These are phyloP conservation scores for Purpureocillium takamizusanense DNA, from an alignment of 2,329 filamentous ascomycete species.

Conservation along the genomic window DNA sequence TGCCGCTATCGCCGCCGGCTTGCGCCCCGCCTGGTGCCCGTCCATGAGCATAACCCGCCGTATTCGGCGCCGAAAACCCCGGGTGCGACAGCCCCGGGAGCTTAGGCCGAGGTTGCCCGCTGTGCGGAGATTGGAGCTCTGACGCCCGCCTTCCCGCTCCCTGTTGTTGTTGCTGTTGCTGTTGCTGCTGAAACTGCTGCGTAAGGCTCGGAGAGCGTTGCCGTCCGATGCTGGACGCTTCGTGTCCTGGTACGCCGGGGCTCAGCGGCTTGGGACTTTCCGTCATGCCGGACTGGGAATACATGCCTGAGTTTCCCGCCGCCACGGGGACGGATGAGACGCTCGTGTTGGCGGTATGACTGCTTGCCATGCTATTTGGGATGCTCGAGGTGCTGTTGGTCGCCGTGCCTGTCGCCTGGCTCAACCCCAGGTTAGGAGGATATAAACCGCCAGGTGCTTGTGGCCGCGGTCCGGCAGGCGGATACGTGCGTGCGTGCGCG, in stretches of 20 bases:
- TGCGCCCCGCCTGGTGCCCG: conserved; percentile 40
- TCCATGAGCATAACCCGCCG: conserved; percentile 19
- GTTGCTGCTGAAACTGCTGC: conserved; percentile 43
- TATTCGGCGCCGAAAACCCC: conserved; percentile 21
- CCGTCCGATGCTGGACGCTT: conserved; percentile 38
- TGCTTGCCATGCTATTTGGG: conserved; percentile 30
- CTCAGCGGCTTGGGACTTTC: conserved; percentile 83
- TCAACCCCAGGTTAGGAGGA: conserved; percentile 51
- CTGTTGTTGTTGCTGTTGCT: conserved; percentile 54
- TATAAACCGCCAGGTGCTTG: conserved; percentile 44
- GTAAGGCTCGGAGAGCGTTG: conserved; percentile 59
- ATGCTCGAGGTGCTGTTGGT: conserved; percentile 44
- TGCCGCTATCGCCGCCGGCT: conserved; percentile 51
- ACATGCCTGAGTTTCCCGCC: conserved; percentile 48
- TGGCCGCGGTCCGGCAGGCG: conserved; percentile 51
- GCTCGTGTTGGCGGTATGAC: conserved; percentile 39
- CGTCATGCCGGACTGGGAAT: conserved; percentile 65
- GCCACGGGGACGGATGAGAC: conserved; percentile 38
- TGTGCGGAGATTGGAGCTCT: conserved; percentile 46
- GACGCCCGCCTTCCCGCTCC: conserved; percentile 45
- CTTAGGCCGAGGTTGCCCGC: conserved; percentile 29
- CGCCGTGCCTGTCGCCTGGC: conserved; percentile 35
- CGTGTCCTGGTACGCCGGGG: conserved; percentile 48
- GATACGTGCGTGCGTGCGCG: conserved; percentile 69
- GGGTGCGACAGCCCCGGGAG: conserved; percentile 26